Base-by-base conservation (phyloP, 129 eudicot genomes). In the Chrysanthemum makinoi region DNA sequence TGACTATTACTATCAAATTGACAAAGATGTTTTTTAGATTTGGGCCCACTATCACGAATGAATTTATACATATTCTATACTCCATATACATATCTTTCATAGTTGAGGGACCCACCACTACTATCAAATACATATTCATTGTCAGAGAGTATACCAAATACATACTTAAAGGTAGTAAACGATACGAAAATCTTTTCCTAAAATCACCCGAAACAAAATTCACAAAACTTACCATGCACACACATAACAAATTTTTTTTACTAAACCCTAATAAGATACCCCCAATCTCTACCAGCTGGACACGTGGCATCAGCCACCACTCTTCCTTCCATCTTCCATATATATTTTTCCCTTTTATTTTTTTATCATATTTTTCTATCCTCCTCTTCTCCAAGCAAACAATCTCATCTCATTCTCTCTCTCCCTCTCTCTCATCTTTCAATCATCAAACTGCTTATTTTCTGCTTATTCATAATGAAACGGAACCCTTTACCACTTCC, bases 281-380 rank as follows among this genome's bases (percentile, higher is more conserved):
- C 77, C 48, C 80, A 44, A 71, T 83, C 84, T 79, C 76, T 80
- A 63, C 8, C 14, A n/a, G 48, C 7, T 10, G 44, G 66, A 74
- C 85, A 81, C 88, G 88, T 84, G 88, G 83, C 83, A 71, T 22
- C 49, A 74, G 76, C 83, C 82, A 77, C 83, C 82, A 77, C 78
- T 72, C 78, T 68, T 43, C 44, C 17, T 63, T 14, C 76, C 67
- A 10, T 28, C 17, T 63, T 51, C 46, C 46, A 39, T 39, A 50
- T 28, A 43, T 81, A 39, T 35, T 39, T 64, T 44, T 71, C 65
- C 65, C 65, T n/a, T 46, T 46, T 30, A 35, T 35, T 35, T 6
- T 35, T 35, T 35, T 35, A 5, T 0, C 8, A 35, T 5, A 35
- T 48, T 67, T 66, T 35, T 58, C 44, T 58, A 43, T 75, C 81